Conservation (phyloP, 148 eudicot species). For the Rhododendron mucronatum region DNA sequence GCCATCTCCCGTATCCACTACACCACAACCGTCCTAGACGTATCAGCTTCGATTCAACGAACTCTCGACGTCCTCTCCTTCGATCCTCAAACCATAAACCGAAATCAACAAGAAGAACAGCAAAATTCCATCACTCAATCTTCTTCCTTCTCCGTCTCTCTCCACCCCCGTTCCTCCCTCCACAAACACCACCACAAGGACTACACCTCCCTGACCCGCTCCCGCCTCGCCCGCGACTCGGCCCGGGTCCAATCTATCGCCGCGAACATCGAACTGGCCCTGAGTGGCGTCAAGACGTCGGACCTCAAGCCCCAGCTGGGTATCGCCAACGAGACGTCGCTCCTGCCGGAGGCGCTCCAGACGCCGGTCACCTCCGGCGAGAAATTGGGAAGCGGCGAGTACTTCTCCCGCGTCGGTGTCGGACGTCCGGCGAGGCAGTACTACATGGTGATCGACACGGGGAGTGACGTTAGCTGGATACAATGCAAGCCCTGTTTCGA, state of each 20-base stretch:
- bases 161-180: constrained; percentile 52
- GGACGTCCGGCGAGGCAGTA: constrained; percentile 50
- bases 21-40: constrained; percentile 29
- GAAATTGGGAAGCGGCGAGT: constrained; percentile 74
- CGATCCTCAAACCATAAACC: neutral
- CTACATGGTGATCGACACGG: constrained; percentile 67
- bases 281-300: constrained; percentile 21
- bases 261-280: constrained; percentile 21
- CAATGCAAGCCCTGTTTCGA: constrained; percentile 70
- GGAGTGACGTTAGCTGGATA: constrained; percentile 84
- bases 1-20: neutral
- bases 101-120: too few relatives aligned
- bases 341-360: constrained; percentile 18
- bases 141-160: constrained; percentile 13
- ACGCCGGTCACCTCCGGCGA: constrained; percentile 65
- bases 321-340: neutral
- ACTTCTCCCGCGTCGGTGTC: constrained; percentile 67
- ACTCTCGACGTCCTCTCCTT: constrained; percentile 35
- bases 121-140: neutral
- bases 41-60: constrained; percentile 38
- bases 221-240: constrained; percentile 68
- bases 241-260: constrained; percentile 37
- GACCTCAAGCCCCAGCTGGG: constrained; percentile 24
- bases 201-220: constrained; percentile 44
- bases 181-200: constrained; percentile 21